Evolutionary conservation across 768 basidiomycete species (phyloP), one percentile per base, ranked within the genome.

Genomic region (Kwoniella dendrophila): DNA sequence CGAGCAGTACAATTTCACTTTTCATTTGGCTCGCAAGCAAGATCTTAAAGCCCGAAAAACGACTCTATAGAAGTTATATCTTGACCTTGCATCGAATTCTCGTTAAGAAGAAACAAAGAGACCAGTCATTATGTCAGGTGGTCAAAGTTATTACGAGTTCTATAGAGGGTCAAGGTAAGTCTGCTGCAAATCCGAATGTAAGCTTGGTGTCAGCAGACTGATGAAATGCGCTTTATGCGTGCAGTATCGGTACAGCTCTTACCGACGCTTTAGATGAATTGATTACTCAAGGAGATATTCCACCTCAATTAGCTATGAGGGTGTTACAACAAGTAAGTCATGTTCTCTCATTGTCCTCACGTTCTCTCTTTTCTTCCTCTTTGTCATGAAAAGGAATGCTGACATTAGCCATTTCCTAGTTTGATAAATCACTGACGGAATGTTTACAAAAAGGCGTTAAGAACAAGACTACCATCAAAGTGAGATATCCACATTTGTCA

Each of bases 261-360:
- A 95, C 94, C 14, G 96, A 99, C 82, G 93, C 95, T 68, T 86
- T 99, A 71, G 96, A 99, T 81, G 95, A 98, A 81, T 86, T 99
- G 68, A 97, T 99, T 72, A 95, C 93, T 47, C 90, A 89, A 74
- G 95, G 95, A 1, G 87, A 90, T 51, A 99, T 99, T 73, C 95
- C 93, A 20, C 95, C 95, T 12, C 95, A 98, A 81, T 80, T 98
- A 69, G 96, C 95, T n/a, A 92, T 97, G 88, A 91, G 95, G 80
- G 92, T 96, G n/a, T 81, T 98, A 61, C 88, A 90, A 76, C 95
- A 97, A 90, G 95, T 96, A 22, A 11, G 48, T 52, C 2, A 30
- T n/a, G 29, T n/a, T 34, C 18, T 34, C 1, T 24, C 18, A 22
- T n/a, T 41, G n/a, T 32, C 16, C 22, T 18, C 10, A 44, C 20